These are phyloP conservation scores for Selenicereus undatus DNA, from an alignment of 148 eudicot genomes.

Conservation along the genomic window DNA sequence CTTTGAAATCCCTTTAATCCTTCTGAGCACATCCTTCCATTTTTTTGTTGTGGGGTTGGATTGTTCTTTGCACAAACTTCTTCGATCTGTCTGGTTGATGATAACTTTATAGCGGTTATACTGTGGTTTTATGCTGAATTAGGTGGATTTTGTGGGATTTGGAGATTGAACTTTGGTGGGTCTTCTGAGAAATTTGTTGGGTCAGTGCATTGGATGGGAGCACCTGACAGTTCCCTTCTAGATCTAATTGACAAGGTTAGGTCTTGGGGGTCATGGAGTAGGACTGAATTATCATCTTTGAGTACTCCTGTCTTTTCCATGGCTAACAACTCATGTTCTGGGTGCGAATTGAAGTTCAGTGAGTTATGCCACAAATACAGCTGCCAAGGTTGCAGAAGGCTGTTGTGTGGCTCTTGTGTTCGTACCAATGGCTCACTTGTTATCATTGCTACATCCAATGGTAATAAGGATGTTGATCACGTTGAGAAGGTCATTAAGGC, in stretches of 20 bases:
- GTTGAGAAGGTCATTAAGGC: constrained; percentile 39
- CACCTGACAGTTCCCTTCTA: constrained; percentile 43
- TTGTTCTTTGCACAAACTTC: constrained; percentile 5
- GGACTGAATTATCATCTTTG: constrained; percentile 26
- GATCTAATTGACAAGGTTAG: constrained; percentile 62
- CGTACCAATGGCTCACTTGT: constrained; percentile 36
- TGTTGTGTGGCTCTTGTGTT: constrained; percentile 61
- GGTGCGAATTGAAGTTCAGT: constrained; percentile 35
- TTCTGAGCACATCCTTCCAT: constrained; percentile 37
- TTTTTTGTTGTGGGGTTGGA: constrained; percentile 43
- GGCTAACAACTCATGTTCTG: constrained; percentile 34
- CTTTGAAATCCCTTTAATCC: constrained; percentile 11
- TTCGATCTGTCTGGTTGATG: constrained; percentile 9
- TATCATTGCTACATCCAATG: constrained; percentile 31
- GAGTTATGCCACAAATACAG: constrained; percentile 39
- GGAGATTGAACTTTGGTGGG: constrained; percentile 18
- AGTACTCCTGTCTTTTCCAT: constrained; percentile 28
- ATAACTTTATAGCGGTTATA: constrained; percentile 22
- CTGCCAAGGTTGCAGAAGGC: constrained; percentile 54
- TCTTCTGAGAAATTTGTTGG: constrained; percentile 28
- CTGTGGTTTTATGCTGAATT: constrained; percentile 28
- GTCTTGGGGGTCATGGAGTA: constrained; percentile 57
- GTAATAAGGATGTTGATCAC: constrained; percentile 22
- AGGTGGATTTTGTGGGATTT: constrained; percentile 5
- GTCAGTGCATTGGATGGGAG: constrained; percentile 65